Evolutionary conservation across 1,284 basidiomycete species (phyloP).

Genomic region (Laetiporus sulphureus): DNA sequence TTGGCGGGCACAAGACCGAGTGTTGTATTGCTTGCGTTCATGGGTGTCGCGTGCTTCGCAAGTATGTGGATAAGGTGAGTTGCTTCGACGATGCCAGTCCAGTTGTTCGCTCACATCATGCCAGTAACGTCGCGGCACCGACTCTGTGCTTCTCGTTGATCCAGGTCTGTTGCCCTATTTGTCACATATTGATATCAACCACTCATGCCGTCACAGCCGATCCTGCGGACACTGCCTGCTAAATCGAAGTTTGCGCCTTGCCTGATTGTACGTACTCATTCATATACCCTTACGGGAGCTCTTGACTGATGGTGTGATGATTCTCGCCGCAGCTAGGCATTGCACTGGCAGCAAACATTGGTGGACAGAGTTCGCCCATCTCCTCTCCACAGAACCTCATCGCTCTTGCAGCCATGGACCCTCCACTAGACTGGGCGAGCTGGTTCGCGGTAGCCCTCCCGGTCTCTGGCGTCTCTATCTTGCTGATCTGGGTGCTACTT

Average conservation of each 20-base stretch:
- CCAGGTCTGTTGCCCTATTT: constrained; percentile 46
- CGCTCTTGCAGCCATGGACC: constrained; percentile 84
- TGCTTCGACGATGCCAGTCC: background rate
- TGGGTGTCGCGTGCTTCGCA: constrained; percentile 96
- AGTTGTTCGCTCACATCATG: constrained; percentile 6
- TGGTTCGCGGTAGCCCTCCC: constrained; percentile 97
- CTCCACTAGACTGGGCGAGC: constrained; percentile 80
- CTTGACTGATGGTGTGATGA: background rate
- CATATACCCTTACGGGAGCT: too few species aligned
- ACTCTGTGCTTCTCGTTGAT: constrained; percentile 98
- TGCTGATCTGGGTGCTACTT: constrained; percentile 90
- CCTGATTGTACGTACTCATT: too few species aligned
- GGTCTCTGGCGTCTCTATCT: constrained; percentile 78
- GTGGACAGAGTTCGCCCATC: constrained; percentile 92
- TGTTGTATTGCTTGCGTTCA: constrained; percentile 88
- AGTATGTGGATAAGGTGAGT: constrained; percentile 96
- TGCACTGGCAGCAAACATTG: constrained; percentile 95
- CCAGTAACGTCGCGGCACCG: constrained; percentile 93
- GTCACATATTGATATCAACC: background rate
- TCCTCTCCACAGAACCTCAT: constrained; percentile 98
- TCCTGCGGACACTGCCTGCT: constrained; percentile 86
- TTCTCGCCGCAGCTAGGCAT: constrained; percentile 70
- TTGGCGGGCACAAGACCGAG: constrained; percentile 87
- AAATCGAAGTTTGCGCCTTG: constrained; percentile 87
- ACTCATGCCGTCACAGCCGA: constrained; percentile 54